phyloP scores from a whole-genome alignment of 2,329 filamentous ascomycete genomes.

The Aspergillus cejpii region DNA sequence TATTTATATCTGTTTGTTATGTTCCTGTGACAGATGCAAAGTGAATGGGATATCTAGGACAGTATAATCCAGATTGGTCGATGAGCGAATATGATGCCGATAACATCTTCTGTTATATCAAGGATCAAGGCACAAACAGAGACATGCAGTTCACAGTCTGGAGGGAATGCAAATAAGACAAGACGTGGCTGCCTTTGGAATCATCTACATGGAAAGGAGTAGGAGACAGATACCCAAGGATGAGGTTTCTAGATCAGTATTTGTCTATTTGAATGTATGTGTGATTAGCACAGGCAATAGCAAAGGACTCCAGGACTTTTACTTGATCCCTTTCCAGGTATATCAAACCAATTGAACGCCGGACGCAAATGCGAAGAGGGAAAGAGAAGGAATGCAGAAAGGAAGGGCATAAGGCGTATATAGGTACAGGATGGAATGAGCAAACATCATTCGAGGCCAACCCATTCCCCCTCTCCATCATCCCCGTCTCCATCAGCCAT shows the following conservation, averaged over 20 bases:
- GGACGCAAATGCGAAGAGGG: slow-evolving; percentile 26
- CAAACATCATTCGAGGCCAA: slow-evolving; percentile 46
- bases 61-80: no score
- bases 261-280: slow-evolving; percentile 3
- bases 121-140: neutral
- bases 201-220: neutral
- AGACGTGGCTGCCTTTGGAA: neutral
- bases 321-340: slow-evolving; percentile 20
- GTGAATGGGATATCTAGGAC: neutral
- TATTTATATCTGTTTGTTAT: neutral
- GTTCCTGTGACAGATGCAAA: neutral
- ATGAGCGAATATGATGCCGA: neutral
- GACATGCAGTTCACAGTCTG: neutral
- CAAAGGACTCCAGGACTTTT: slow-evolving; percentile 15
- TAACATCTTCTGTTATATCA: neutral
- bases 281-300: slow-evolving; percentile 7
- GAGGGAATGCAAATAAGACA: neutral
- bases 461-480: slow-evolving; percentile 48
- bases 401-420: slow-evolving; percentile 9
- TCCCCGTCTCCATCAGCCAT: slow-evolving; percentile 28
- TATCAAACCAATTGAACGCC: slow-evolving; percentile 23
- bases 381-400: slow-evolving; percentile 12
- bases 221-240: neutral
- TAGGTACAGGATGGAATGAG: slow-evolving; percentile 15
- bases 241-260: neutral